phyloP scores from a whole-genome alignment of 495 filamentous ascomycete species.

The Xylaria cubensis region DNA sequence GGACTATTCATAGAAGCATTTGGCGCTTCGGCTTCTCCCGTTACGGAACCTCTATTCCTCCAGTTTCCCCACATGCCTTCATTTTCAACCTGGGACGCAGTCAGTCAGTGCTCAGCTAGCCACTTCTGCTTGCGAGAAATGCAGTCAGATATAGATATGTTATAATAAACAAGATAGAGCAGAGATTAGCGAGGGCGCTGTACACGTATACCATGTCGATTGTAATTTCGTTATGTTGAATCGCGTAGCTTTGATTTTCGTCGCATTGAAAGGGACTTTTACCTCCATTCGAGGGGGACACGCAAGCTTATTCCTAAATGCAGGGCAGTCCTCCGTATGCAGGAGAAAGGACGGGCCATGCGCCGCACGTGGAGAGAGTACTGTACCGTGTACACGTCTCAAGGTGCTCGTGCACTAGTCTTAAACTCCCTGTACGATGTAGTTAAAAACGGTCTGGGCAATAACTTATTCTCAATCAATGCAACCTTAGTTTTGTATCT shows the following conservation, averaged over 20 bases:
- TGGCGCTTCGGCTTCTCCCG: constrained; percentile 8
- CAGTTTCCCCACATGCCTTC: neutral
- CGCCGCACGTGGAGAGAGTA: constrained; percentile 24
- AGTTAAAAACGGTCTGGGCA: constrained; percentile 4
- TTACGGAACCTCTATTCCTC: neutral
- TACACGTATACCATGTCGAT: constrained; percentile 10
- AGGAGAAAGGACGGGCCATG: constrained; percentile 4
- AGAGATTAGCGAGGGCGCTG: constrained; percentile 10
- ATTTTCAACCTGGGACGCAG: neutral
- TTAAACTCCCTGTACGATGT: neutral
- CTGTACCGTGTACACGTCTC: neutral
- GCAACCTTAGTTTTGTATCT: constrained; percentile 4
- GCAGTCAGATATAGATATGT: neutral
- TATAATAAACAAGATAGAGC: neutral
- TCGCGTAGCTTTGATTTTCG: neutral
- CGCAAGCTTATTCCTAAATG: constrained; percentile 15
- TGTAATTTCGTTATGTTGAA: neutral
- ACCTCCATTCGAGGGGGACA: constrained; percentile 14
- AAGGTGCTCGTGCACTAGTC: neutral
- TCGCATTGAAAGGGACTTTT: neutral
- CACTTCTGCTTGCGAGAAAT: neutral
- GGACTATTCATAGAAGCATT: constrained; percentile 22
- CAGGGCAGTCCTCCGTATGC: neutral
- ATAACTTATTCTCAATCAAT: constrained; percentile 6
- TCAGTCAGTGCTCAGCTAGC: neutral